Conservation (phyloP, 352 stramenopile genomes). For the Thraustochytrium sp. region DNA sequence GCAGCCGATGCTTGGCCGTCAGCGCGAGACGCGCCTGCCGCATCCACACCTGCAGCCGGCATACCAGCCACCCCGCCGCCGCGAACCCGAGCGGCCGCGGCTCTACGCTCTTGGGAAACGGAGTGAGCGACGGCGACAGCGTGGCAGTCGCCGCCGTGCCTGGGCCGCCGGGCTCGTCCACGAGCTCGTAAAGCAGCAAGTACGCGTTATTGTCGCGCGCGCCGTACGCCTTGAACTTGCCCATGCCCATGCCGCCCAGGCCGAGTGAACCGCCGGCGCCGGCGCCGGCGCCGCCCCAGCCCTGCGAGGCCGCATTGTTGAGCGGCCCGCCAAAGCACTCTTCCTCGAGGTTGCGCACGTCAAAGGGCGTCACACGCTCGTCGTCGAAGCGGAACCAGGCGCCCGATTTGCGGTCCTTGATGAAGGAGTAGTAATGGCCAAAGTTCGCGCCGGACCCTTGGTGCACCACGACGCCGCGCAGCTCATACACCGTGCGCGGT, state of each 20-base stretch:
- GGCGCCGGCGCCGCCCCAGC: background rate
- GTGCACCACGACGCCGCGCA: constrained; percentile 79
- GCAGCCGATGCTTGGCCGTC: background rate
- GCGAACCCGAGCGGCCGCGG: background rate
- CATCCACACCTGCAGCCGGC: background rate
- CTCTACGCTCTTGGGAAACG: too few species aligned
- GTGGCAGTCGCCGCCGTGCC: background rate
- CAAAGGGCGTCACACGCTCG: constrained; percentile 77
- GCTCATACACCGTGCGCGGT: constrained; percentile 56
- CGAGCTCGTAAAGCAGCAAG: constrained; percentile 27
- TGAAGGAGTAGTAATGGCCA: constrained; percentile 70
- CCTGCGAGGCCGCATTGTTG: constrained; percentile 11
- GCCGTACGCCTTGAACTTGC: constrained; percentile 38
- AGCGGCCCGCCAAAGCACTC: constrained; percentile 72
- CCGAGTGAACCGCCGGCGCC: background rate
- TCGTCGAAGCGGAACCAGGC: constrained; percentile 85
- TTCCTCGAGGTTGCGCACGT: constrained; percentile 73
- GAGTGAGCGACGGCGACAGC: too few species aligned
- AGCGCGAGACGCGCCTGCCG: background rate
- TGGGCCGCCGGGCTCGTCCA: background rate
- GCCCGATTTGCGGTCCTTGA: constrained; percentile 51
- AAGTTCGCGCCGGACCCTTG: constrained; percentile 73
- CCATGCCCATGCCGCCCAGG: constrained; percentile 3
- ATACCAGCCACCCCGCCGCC: background rate
- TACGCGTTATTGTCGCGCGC: constrained; percentile 39